These are phyloP conservation scores for Fennellomyces sp. DNA, from an alignment of 371 early-diverging fungal species.

Conservation along the genomic window DNA sequence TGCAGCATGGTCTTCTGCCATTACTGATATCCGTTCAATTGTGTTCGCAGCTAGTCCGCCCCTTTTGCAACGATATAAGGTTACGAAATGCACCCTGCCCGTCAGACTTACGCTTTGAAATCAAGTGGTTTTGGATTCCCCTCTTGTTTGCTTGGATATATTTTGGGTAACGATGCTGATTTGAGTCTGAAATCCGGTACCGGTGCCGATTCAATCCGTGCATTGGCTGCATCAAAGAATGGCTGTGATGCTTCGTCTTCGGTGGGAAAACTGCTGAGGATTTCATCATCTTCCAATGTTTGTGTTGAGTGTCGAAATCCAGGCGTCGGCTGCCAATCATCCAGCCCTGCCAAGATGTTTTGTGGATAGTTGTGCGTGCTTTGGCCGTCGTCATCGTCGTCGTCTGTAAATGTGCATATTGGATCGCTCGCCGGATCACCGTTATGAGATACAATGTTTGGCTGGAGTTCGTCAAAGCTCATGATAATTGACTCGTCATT, in stretches of 20 bases:
- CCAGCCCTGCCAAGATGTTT: conserved; percentile 7
- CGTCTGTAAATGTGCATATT: background rate
- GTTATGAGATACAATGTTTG: too few species aligned
- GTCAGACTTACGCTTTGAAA: background rate
- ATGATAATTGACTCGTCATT: too few species aligned
- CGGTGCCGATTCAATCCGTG: background rate
- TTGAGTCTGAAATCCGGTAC: background rate
- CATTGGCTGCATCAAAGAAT: background rate
- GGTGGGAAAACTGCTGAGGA: background rate
- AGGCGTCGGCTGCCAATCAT: background rate
- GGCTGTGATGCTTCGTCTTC: background rate
- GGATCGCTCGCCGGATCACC: too few species aligned
- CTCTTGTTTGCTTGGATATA: background rate
- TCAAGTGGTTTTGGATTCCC: too few species aligned
- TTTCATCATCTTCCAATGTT: background rate
- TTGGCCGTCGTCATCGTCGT: background rate
- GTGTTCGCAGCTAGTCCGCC: background rate
- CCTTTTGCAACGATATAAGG: background rate
- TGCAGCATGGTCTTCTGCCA: background rate
- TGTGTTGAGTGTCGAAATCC: background rate
- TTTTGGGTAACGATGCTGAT: background rate
- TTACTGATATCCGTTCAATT: background rate
- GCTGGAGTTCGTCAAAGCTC: too few species aligned
- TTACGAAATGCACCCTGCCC: background rate
- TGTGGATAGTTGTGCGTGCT: background rate